Evolutionary conservation across 192 early-diverging fungal genomes (phyloP), one percentile per base, ranked within the genome.

Genomic region (Backusella liffmaniae): DNA sequence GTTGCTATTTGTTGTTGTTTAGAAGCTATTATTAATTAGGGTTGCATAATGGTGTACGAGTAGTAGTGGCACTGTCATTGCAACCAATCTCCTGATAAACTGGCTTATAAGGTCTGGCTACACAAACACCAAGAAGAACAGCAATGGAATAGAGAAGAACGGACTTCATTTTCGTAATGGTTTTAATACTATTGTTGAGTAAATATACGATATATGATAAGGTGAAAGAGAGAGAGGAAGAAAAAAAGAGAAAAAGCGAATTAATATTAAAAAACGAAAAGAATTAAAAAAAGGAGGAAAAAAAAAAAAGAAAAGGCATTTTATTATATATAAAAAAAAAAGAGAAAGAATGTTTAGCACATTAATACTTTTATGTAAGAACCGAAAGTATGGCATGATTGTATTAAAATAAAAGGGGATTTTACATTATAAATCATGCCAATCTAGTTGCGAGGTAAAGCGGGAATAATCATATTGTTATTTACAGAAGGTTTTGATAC

Each of bases 381-480:
- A 62, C 56, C 56, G 56, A 62, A 62, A 62, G 56, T 62, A 62
- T 62, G 56, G 56, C 56, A 62, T 62, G 56, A 62, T 29, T 62
- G 8, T 62, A 30, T 29, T 26, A 29, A 23, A 62, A 62, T 39
- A 29, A 62, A 21, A 62, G 56, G 56, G 26, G 56, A 62, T 29
- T 13, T 62, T 29, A 26, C 56, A 29, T 29, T 62, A 62, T n/a
- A 49, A n/a, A 62, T 62, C 56, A 62, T 62, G 56, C 56, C 56
- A 29, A 62, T 36, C 30, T 67, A 67, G 18, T 72, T 72, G 16
- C 68, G 30, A 37, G 75, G 75, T 12, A 76, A 26, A n/a, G 68
- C 67, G 23, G 75, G 75, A 34, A 76, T 59, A 41, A 76, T 53
- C 34, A 70, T 70, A 13, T 76, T 76, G 51, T 76, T 76, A 70